Conservation (phyloP, 1,139 yeast species). For the Taphrina pruni region DNA sequence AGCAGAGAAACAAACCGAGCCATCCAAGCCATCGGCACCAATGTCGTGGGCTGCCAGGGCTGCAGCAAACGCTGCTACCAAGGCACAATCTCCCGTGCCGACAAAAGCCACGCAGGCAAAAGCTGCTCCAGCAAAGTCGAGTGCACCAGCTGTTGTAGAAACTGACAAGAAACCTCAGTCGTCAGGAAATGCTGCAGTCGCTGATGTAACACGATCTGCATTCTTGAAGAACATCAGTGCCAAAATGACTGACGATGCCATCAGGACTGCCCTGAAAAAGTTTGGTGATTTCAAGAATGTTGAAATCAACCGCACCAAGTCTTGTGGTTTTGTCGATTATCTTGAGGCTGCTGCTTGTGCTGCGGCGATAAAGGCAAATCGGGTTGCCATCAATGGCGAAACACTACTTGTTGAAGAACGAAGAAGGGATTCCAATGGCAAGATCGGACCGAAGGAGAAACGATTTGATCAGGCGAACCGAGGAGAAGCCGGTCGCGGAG, state of each 20-base stretch:
- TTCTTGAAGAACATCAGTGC: constrained; percentile 53
- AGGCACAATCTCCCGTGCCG: constrained; percentile 31
- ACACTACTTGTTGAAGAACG: constrained; percentile 36
- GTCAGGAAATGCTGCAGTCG: constrained; percentile 38
- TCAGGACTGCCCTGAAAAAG: constrained; percentile 50
- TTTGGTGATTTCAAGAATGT: constrained; percentile 53
- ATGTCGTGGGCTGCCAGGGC: constrained; percentile 41
- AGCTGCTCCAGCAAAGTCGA: constrained; percentile 31
- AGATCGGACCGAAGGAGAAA: constrained; percentile 34
- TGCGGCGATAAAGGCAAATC: constrained; percentile 49
- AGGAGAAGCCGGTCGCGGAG: constrained; percentile 19
- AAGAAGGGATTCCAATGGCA: constrained; percentile 27
- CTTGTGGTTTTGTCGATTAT: constrained; percentile 55
- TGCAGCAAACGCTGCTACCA: constrained; percentile 39
- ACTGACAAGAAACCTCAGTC: constrained; percentile 19
- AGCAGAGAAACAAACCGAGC: constrained; percentile 18
- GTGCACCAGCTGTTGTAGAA: constrained; percentile 27
- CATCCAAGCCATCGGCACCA: constrained; percentile 38
- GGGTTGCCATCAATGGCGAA: constrained; percentile 22
- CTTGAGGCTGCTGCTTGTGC: constrained; percentile 51
- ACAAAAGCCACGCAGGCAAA: constrained; percentile 39
- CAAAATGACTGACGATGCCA: constrained; percentile 49
- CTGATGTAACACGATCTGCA: constrained; percentile 49
- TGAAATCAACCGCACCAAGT: constrained; percentile 51
- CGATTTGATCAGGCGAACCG: constrained; percentile 18